These are phyloP conservation scores for Leccinum fibrillosum DNA, from an alignment of 768 basidiomycete species.

Conservation along the genomic window DNA sequence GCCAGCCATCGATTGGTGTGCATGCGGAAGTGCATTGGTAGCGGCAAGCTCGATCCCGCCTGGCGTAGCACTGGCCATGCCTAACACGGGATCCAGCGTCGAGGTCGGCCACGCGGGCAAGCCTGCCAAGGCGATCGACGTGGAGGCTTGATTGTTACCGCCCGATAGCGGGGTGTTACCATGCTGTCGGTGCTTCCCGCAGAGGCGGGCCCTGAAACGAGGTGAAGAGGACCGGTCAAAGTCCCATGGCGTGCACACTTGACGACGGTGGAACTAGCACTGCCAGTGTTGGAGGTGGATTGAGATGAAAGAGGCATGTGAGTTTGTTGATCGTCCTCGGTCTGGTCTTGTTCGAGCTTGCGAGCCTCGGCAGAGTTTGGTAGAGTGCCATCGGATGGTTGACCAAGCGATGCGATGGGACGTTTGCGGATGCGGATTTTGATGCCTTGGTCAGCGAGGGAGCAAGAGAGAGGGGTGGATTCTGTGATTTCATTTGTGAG, in stretches of 20 bases:
- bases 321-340: no score
- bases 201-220: constrained; percentile 17
- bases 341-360: no score
- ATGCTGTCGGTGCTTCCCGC: constrained; percentile 14
- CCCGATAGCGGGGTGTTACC: constrained; percentile 15
- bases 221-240: constrained; percentile 19
- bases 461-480: no score
- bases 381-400: no score
- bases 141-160: constrained; percentile 8
- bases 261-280: constrained; percentile 1
- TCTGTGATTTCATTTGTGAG: no score
- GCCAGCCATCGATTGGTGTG: constrained; percentile 12
- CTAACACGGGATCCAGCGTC: constrained; percentile 30
- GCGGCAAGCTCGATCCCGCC: constrained; percentile 31
- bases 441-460: no score
- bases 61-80: constrained; percentile 29
- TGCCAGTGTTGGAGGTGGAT: neutral
- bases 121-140: constrained; percentile 26
- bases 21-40: constrained; percentile 6
- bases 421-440: no score
- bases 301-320: no score
- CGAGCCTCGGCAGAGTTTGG: no score
- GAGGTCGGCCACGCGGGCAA: constrained; percentile 34
- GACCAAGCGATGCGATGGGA: no score
- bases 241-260: constrained; percentile 31